A percentile compares a stretch with the other conserved stretches of the same genome.
Evolutionary conservation across 192 early-diverging fungal species (phyloP).

Genomic region (Podochytrium sp.): DNA sequence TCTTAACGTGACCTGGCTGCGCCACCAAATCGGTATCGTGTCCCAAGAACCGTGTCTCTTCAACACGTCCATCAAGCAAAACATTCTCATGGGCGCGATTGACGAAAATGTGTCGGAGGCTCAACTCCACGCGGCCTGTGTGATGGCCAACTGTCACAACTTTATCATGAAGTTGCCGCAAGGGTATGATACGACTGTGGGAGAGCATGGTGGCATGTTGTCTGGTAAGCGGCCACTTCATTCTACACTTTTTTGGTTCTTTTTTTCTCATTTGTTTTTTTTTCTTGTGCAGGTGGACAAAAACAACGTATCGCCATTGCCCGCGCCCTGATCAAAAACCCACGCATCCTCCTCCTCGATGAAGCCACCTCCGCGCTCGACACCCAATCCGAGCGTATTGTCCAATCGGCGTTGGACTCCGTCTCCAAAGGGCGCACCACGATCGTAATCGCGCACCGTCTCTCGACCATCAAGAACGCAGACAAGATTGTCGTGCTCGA

Average conservation of each 20-base stretch:
- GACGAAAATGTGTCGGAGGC: constrained; percentile 54
- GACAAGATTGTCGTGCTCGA: constrained; percentile 61
- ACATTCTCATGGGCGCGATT: constrained; percentile 65
- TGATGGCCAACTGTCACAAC: constrained; percentile 73
- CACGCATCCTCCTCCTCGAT: constrained; percentile 73
- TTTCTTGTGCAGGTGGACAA: constrained; percentile 89
- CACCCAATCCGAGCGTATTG: constrained; percentile 55
- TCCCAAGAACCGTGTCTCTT: constrained; percentile 89
- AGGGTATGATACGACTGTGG: constrained; percentile 80
- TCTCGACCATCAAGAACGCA: constrained; percentile 86
- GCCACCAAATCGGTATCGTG: constrained; percentile 91
- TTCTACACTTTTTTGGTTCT: background rate
- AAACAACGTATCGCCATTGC: constrained; percentile 98
- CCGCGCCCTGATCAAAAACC: constrained; percentile 84
- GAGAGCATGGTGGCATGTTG: constrained; percentile 71
- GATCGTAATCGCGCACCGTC: constrained; percentile 91
- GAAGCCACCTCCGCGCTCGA: constrained; percentile 63
- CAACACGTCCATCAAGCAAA: constrained; percentile 79
- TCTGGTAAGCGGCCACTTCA: constrained; percentile 75
- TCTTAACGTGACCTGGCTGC: constrained; percentile 81
- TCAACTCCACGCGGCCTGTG: constrained; percentile 55
- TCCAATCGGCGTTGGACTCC: constrained; percentile 53
- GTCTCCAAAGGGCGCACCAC: constrained; percentile 72
- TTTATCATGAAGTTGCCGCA: constrained; percentile 86
- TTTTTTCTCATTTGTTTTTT: background rate